These are phyloP conservation scores for Dioscorea cayenensis DNA, from an alignment of 116 monocot species.

Conservation along the genomic window DNA sequence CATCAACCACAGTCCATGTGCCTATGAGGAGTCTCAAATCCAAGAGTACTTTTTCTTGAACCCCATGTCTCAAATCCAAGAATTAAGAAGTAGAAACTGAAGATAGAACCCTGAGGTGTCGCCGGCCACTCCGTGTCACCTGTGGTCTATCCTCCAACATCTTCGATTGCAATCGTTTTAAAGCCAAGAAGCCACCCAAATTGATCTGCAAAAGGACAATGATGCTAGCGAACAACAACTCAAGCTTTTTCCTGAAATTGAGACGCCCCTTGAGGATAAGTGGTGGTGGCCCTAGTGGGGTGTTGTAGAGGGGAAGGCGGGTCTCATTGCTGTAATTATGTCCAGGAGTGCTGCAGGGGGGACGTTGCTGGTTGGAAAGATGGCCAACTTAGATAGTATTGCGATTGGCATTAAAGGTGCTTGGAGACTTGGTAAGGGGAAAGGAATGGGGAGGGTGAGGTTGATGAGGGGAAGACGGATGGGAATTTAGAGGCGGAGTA, in stretches of 20 bases:
- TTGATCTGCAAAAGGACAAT: neutral
- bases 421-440: neutral
- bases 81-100: neutral
- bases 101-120: neutral
- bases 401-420: too few species aligned
- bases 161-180: neutral
- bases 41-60: too few species aligned
- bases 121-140: neutral
- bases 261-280: neutral
- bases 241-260: slow-evolving; percentile 1
- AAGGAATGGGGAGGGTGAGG: neutral
- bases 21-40: too few species aligned
- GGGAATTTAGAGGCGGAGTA: neutral
- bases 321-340: neutral
- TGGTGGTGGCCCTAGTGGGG: slow-evolving; percentile 1
- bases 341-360: neutral
- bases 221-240: slow-evolving; percentile 3
- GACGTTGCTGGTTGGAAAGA: too few species aligned
- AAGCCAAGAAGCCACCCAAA: neutral
- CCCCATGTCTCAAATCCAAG: too few species aligned
- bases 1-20: too few species aligned
- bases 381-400: too few species aligned
- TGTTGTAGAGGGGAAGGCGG: neutral
- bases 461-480: neutral
- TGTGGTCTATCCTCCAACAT: neutral